Base-by-base conservation (phyloP, 169 alveolate species). In the Perkinsus chesapeaki region DNA sequence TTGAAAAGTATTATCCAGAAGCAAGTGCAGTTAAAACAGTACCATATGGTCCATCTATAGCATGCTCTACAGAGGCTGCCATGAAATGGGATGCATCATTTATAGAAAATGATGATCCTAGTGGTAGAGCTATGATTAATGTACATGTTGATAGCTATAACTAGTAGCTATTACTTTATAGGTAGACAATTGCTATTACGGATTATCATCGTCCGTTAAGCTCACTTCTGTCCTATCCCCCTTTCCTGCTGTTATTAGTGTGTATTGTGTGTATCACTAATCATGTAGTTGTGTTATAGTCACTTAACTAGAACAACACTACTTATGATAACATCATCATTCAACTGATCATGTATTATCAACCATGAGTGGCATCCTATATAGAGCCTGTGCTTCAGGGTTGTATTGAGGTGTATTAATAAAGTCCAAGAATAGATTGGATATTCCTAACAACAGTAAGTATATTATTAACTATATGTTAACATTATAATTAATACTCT, bases 341-440 rank as follows among this genome's bases (percentile, higher is more conserved):
- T 47, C 27, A 47, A 47, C 72, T 9, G 72, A 47, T 9, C 72
- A 47, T 47, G 92, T 90, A 7, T 43, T 90, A 10, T 36, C 39
- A 9, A 31, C 91, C 91, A 34, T 31, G 38, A 27, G 38, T 16
- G 99, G 98, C 0, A 96, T 97, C 92, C 97, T 98, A 95, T 97
- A 96, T 95, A 98, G 97, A 93, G 98, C 95, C 91, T 97, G 98
- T 23, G 99, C 98, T 94, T 98, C 99, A 23, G 99, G 99, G 93
- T 98, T 98, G 94, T 97, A 97, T 93, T 97, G 98, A 16, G 99
- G 99, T 23, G 98, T 98, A 95, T 97, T 98, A 39, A 97, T 96
- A 94, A 97, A 97, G 94, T 96, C 96, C 47, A 98, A 94, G 95
- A 97, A 98, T 38, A 98, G 95, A 93, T 98, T 98, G 43, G 97